Evolutionary conservation across 257 asterid genomes (phyloP).

Genomic region (Solanum paucissectum): DNA sequence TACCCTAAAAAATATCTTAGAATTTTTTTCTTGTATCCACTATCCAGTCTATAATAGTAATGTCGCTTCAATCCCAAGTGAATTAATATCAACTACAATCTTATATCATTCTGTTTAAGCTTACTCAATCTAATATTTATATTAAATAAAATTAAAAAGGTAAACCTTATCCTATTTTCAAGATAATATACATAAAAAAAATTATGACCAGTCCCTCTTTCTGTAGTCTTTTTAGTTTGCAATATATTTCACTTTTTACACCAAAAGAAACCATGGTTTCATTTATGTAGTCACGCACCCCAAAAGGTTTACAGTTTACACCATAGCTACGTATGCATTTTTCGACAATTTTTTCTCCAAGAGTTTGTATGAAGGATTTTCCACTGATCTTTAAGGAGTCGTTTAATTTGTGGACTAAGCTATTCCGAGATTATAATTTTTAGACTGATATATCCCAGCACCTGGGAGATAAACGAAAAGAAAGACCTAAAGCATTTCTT

Average conservation of each 20-base stretch:
- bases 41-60: neutral
- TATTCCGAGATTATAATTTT: neutral
- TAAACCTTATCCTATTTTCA: too few relatives aligned
- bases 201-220: neutral
- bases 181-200: neutral
- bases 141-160: neutral
- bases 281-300: neutral
- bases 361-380: neutral
- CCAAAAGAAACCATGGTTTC: neutral
- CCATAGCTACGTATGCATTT: neutral
- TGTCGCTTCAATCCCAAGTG: neutral
- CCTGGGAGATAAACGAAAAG: neutral
- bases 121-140: neutral
- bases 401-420: neutral
- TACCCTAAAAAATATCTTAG: neutral
- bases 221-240: neutral
- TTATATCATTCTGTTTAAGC: neutral
- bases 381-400: neutral
- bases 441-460: neutral
- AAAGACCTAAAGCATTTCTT: neutral
- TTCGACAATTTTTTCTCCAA: neutral
- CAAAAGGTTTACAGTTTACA: neutral
- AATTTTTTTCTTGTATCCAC: neutral
- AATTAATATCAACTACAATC: neutral
- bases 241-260: neutral